Evolutionary conservation across 345 rosid species (phyloP), one percentile per base, ranked within the genome.

Genomic region (Hypericum perforatum): DNA sequence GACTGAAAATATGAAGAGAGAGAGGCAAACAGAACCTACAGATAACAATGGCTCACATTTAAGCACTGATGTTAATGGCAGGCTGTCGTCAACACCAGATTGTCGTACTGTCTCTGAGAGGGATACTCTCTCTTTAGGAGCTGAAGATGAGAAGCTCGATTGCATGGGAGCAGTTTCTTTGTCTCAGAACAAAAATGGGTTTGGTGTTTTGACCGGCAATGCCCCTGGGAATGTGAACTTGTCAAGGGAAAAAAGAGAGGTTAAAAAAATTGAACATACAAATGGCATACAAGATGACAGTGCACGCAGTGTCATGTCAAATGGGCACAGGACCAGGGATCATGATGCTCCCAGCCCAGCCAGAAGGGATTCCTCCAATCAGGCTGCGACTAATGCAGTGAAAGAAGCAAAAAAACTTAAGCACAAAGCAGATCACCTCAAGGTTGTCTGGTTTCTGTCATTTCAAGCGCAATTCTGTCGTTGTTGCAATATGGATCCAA

Each of bases 391-490:
- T 14, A 79, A 70, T 72, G 89, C 83, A 42, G 29, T 94, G 67
- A 89, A 82, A 82, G 99, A 94, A 71, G 99, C 95, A 37, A 89
- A 63, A 79, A 87, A 71, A 78, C 72, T 94, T 45, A 94, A 94
- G 74, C 99, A 94, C 70, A 39, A 71, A 63, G 99, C 95, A 68
- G 99, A 94, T 76, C 99, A 95, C 45, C 63, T 70, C 0, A 89
- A 94, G 99, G 97, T 94, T 61, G 62, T 16, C 40, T 49, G 52
- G 61, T 13, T 41, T 4, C 51, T 13, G 39, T 47, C 67, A 16
- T 61, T 45, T 40, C 49, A 16, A 45, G 41, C 16, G 61, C 55
- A 62, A 52, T 16, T 45, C 41, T 22, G 32, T 6, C 67, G 8
- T 45, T 58, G 39, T 42, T 48, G 29, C 49, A 54, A 15, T 40